phyloP scores from a whole-genome alignment of 306 rosid genomes.

The Parietaria judaica region DNA sequence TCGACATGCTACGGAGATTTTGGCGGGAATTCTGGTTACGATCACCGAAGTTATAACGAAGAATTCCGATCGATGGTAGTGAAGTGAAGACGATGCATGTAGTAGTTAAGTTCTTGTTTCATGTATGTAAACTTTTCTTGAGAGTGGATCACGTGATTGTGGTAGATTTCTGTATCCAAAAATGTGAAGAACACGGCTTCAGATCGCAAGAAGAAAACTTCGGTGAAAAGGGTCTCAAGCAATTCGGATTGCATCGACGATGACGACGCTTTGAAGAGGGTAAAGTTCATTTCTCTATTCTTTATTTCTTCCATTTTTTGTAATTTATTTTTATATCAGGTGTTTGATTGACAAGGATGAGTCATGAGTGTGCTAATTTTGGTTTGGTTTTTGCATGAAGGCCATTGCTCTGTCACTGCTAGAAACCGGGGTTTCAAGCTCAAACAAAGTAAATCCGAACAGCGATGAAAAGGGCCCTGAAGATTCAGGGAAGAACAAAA shows the following conservation, averaged over 20 bases:
- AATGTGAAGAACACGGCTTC: constrained; percentile 41
- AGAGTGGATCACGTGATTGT: too few relatives aligned
- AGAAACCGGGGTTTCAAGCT: constrained; percentile 24
- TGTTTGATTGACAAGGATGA: not conserved
- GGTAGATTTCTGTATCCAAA: not conserved
- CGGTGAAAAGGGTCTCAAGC: constrained; percentile 19
- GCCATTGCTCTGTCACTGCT: constrained; percentile 78
- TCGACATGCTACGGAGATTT: too few relatives aligned
- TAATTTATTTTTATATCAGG: not conserved
- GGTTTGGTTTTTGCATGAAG: constrained; percentile 32
- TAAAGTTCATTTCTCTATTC: constrained; percentile 1
- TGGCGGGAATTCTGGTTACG: too few relatives aligned
- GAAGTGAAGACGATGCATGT: too few relatives aligned
- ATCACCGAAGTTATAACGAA: too few relatives aligned
- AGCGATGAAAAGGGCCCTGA: constrained; percentile 28
- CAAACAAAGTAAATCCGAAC: constrained; percentile 15
- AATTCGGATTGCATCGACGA: constrained; percentile 33
- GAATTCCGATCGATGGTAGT: too few relatives aligned
- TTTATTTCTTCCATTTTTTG: not conserved
- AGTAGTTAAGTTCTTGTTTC: too few relatives aligned
- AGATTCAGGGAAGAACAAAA: constrained; percentile 51
- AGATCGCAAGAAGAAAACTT: constrained; percentile 33
- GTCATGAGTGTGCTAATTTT: not conserved
- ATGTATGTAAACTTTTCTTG: too few relatives aligned
- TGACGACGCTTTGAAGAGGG: constrained; percentile 68